Evolutionary conservation across 2,329 filamentous ascomycete genomes (phyloP).

Genomic region (Pestalotiopsis sp.): DNA sequence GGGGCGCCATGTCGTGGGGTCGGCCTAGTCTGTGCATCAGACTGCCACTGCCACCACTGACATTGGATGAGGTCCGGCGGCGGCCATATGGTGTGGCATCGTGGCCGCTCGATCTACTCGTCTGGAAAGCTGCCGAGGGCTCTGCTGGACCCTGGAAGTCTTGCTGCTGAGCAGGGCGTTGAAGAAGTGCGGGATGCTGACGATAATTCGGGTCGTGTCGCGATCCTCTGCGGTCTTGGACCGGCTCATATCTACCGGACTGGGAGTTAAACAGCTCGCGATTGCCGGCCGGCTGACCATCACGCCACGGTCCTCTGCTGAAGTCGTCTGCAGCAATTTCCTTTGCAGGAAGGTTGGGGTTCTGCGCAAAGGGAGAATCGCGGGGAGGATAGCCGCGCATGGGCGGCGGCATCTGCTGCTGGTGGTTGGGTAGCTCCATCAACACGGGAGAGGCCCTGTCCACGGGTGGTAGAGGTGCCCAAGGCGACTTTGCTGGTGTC

Average conservation of each 20-base stretch:
- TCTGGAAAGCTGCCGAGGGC: slow-evolving; percentile 85
- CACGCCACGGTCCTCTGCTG: slow-evolving; percentile 79
- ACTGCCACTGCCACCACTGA: slow-evolving; percentile 81
- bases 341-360: slow-evolving; percentile 60
- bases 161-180: slow-evolving; percentile 67
- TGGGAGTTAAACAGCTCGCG: slow-evolving; percentile 94
- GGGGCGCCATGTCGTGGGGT: slow-evolving; percentile 44
- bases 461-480: slow-evolving; percentile 84
- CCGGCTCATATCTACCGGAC: slow-evolving; percentile 90
- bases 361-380: slow-evolving; percentile 60
- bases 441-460: slow-evolving; percentile 75
- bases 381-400: slow-evolving; percentile 46
- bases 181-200: slow-evolving; percentile 67
- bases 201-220: slow-evolving; percentile 70
- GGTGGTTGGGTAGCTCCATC: slow-evolving; percentile 51
- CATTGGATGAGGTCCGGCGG: slow-evolving; percentile 85
- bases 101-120: slow-evolving; percentile 66
- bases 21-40: slow-evolving; percentile 61
- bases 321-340: slow-evolving; percentile 96
- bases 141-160: slow-evolving; percentile 72
- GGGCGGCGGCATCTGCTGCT: slow-evolving; percentile 28
- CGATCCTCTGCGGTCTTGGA: slow-evolving; percentile 74
- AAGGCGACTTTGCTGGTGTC: slow-evolving; percentile 83
- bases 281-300: slow-evolving; percentile 63
- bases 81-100: slow-evolving; percentile 68